Evolutionary conservation across 73 alveolate genomes (phyloP).

Genomic region (Paramecium pentaurelia): DNA sequence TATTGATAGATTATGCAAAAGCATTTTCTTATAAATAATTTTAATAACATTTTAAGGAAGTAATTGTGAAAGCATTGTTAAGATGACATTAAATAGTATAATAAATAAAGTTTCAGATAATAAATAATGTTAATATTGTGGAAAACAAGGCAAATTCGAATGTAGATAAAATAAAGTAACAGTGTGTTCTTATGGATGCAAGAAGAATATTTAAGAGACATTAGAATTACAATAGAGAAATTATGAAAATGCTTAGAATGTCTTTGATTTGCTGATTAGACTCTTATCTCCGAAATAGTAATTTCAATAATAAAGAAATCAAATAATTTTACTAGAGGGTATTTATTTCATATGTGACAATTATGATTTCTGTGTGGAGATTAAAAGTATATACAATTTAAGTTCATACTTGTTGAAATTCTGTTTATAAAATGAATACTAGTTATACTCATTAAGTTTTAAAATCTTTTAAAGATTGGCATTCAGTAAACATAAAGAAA

Average conservation of each 20-base stretch:
- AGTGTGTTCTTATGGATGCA: background rate
- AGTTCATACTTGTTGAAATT: constrained; percentile 20
- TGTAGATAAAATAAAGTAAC: background rate
- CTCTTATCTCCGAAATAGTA: background rate
- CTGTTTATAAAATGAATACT: constrained; percentile 46
- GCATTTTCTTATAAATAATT: background rate
- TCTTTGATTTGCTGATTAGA: background rate
- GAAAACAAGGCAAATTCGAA: background rate
- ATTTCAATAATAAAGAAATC: background rate
- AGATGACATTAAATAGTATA: background rate
- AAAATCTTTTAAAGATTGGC: constrained; percentile 35
- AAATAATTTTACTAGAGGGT: constrained; percentile 36
- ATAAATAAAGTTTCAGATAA: background rate
- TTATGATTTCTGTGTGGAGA: background rate
- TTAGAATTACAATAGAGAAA: background rate
- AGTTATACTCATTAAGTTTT: constrained; percentile 12
- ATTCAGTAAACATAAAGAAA: background rate
- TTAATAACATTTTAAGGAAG: background rate
- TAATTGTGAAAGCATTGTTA: background rate
- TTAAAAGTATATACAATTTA: background rate
- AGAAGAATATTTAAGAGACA: background rate
- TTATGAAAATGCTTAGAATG: background rate
- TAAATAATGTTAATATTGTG: background rate
- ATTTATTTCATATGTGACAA: constrained; percentile 42
- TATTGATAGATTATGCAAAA: background rate